A percentile compares a stretch with the other conserved stretches of the same genome.
Conservation (phyloP, 1,284 basidiomycete species). For the Moesziomyces parantarcticus region DNA sequence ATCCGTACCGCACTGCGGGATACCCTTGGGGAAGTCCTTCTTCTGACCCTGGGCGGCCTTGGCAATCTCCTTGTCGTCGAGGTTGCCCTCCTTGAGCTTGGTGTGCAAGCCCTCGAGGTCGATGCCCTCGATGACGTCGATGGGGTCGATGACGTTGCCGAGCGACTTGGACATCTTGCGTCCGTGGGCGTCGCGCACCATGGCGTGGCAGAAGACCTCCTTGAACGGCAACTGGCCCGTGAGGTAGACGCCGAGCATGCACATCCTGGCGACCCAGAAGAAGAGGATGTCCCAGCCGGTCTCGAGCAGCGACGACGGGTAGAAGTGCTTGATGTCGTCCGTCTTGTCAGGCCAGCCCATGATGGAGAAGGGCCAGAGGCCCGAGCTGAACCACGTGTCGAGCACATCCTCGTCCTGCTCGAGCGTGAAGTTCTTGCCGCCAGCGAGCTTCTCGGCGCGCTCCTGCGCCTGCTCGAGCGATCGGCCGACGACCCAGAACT, state of each 20-base stretch:
- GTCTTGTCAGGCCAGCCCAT: constrained; percentile 89
- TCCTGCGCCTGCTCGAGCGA: constrained; percentile 81
- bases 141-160: constrained; percentile 97
- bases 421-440: constrained; percentile 77
- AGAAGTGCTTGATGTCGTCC: constrained; percentile 73
- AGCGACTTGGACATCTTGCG: constrained; percentile 99
- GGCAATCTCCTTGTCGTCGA: constrained; percentile 90
- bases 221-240: constrained; percentile 93
- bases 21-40: constrained; percentile 99
- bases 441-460: constrained; percentile 80
- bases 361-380: constrained; percentile 97
- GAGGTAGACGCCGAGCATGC: constrained; percentile 88
- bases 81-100: constrained; percentile 88
- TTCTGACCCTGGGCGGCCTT: constrained; percentile 96
- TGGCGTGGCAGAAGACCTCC: constrained; percentile 98
- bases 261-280: constrained; percentile 99
- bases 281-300: constrained; percentile 99
- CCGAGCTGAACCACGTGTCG: constrained; percentile 99
- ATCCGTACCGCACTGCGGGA: constrained; percentile 98
- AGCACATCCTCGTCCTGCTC: constrained; percentile 97
- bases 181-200: constrained; percentile 98
- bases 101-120: constrained; percentile 84
- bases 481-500: constrained; percentile 84
- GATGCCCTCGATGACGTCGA: constrained; percentile 93
- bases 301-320: constrained; percentile 89